Base-by-base conservation (phyloP, 2,329 filamentous ascomycete species). In the Basipetospora sp. region DNA sequence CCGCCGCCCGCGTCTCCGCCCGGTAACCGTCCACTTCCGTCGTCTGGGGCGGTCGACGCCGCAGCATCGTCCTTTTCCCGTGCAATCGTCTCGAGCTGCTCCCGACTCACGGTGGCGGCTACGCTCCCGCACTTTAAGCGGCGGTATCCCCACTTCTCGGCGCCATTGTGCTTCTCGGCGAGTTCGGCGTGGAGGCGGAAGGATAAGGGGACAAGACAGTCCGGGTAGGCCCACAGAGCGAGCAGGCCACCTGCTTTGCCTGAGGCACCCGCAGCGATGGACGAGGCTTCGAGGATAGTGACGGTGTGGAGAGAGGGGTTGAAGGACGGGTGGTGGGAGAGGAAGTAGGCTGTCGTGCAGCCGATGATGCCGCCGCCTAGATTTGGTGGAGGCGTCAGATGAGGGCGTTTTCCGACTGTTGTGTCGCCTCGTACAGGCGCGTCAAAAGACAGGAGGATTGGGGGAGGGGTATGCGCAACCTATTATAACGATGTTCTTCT, bases 231-330 rank as follows among this genome's bases (percentile, higher is more conserved):
- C 86, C 88, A 96, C 13, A 87, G 65, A 1, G 79, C 90, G 16
- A 98, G 69, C 4, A 98, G 67, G 1, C 90, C 90, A 13, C 90
- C 90, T 1, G 90, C 88, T 60, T 94, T 96, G 29, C 90, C 90
- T 8, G 86, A 94, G 27, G 90, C 88, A 17, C 83, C 88, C n/a
- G 84, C 75, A 5, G 90, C 90, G 45, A 96, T 78, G 31, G 77
- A 69, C 3, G 76, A 77, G 1, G 90, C 86, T 64, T 98, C 90
- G 39, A 96, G 68, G 20, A 98, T 66, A 1, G 82, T 93, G 49
- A 96, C 79, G 38, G 67, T 77, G 55, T 94, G 83, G 38, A 73
- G 71, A 16, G 70, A 59, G 30, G 77, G 75, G 54, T 90, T 70
- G 62, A 82, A 96, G 20, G 71, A 76, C 19, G 83, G 77, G 55